These are phyloP conservation scores for Pseudogymnoascus sp. DNA, from an alignment of 2,329 filamentous ascomycete genomes.

Conservation along the genomic window DNA sequence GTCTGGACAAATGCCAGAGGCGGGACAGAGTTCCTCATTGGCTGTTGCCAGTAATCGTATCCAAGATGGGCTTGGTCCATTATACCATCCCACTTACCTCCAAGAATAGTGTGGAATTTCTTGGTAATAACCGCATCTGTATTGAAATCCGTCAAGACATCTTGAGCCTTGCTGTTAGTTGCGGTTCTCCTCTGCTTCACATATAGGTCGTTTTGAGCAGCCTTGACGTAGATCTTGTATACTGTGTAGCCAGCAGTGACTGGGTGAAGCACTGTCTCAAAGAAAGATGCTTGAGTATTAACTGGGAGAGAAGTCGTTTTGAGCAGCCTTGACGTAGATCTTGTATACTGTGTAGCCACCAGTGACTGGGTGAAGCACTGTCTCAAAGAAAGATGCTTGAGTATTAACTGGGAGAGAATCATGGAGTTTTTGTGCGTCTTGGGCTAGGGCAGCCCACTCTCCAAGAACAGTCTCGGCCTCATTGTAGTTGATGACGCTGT, in stretches of 20 bases:
- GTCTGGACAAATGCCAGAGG: conserved; percentile 52
- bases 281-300: conserved; percentile 48
- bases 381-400: conserved; percentile 54
- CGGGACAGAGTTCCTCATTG: conserved; percentile 61
- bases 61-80: conserved; percentile 51
- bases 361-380: conserved; percentile 51
- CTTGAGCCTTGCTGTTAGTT: conserved; percentile 44
- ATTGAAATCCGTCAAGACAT: conserved; percentile 46
- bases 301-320: conserved; percentile 45
- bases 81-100: conserved; percentile 56
- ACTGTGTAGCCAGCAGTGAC: conserved; percentile 49
- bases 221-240: conserved; percentile 43
- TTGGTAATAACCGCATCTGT: conserved; percentile 48
- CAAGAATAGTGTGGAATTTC: conserved; percentile 48
- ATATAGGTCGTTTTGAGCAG: conserved; percentile 45
- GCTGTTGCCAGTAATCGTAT: conserved; percentile 58
- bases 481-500: conserved; percentile 54
- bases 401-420: conserved; percentile 31
- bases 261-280: conserved; percentile 54
- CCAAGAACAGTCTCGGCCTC: conserved; percentile 51
- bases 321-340: conserved; percentile 41
- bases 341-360: conserved; percentile 49
- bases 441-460: conserved; percentile 45
- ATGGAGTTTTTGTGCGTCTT: conserved; percentile 48
- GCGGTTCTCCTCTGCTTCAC: conserved; percentile 48